Evolutionary conservation across 805 yeast genomes (phyloP), one percentile per base, ranked within the genome.

Genomic region (Metschnikowia sp.): DNA sequence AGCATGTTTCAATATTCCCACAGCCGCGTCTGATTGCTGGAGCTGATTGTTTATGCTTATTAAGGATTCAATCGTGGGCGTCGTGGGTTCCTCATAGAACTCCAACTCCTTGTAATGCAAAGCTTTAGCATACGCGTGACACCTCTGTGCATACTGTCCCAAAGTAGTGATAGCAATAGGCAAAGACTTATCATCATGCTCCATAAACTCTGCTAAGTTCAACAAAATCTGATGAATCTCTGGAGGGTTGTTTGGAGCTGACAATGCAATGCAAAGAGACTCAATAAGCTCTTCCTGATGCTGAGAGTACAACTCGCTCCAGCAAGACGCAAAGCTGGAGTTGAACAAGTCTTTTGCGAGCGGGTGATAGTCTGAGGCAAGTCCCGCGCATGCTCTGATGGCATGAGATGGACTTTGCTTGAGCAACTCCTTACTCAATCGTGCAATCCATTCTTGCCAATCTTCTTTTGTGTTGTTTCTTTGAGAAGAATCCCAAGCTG

Each of bases 71-170:
- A 94, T 89, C 0, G 96, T 90, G 7, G 92, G 85, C 0, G 96
- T 84, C 0, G 91, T 81, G 2, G 97, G 96, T 56, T 91, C 97
- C 56, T 89, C 92, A 58, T 90, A 87, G 59, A 92, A 94, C 58
- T 94, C 99, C 12, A 90, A 72, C 63, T 94, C 99, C 65, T 92
- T 91, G 66, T 94, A 94, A 63, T 95, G 98, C 49, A 94, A 72
- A 0, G 98, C 97, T 61, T 95, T 94, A 3, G 99, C 99, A 68
- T 88, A 95, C 1, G 97, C 98, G 66, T 95, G 99, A 54, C 97
- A 88, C 51, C 94, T 77, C 61, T 88, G 96, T 3, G 98, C 97
- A 61, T 90, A 92, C 56, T 84, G 89, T 3, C 97, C 96, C 50
- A 94, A 71, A 0, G 95, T 87, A 4, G 91, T 81, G n/a, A 88